Evolutionary conservation across 345 rosid species (phyloP).

Genomic region (Hevea brasiliensis): DNA sequence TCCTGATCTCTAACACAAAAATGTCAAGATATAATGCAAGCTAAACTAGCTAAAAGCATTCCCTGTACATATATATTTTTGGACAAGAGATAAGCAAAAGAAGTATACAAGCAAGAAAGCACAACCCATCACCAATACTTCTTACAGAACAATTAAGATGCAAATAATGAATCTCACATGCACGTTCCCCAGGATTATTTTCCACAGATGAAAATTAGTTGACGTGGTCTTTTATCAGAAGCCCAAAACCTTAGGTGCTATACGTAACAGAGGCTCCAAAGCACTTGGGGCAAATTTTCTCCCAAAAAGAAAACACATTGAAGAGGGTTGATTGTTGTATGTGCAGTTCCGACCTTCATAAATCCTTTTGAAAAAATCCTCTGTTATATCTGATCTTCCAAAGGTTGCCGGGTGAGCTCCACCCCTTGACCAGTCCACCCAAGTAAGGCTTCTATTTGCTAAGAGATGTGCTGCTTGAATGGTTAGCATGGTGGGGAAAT

Average conservation of each 20-base stretch:
- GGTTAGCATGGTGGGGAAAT: slow-evolving; percentile 91
- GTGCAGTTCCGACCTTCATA: slow-evolving; percentile 43
- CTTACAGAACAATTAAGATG: background rate
- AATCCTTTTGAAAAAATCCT: slow-evolving; percentile 56
- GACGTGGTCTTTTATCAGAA: slow-evolving; percentile 15
- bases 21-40: slow-evolving; percentile 1
- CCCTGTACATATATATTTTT: slow-evolving; percentile 29
- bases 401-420: slow-evolving; percentile 95
- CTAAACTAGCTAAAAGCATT: background rate
- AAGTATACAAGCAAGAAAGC: background rate
- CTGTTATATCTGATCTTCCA: slow-evolving; percentile 64
- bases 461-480: slow-evolving; percentile 54
- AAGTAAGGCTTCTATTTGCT: slow-evolving; percentile 85
- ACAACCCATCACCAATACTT: slow-evolving; percentile 1
- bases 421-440: slow-evolving; percentile 99
- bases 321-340: slow-evolving; percentile 51
- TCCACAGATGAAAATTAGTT: background rate
- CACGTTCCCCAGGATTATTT: background rate
- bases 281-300: slow-evolving; percentile 85
- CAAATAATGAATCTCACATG: slow-evolving; percentile 5
- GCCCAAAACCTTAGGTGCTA: slow-evolving; percentile 51
- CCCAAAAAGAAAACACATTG: slow-evolving; percentile 64
- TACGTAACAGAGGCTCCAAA: slow-evolving; percentile 58
- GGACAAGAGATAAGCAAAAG: background rate
- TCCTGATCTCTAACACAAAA: slow-evolving; percentile 9